phyloP scores from a whole-genome alignment of 495 filamentous ascomycete genomes.

The Margaritispora aquatica region DNA sequence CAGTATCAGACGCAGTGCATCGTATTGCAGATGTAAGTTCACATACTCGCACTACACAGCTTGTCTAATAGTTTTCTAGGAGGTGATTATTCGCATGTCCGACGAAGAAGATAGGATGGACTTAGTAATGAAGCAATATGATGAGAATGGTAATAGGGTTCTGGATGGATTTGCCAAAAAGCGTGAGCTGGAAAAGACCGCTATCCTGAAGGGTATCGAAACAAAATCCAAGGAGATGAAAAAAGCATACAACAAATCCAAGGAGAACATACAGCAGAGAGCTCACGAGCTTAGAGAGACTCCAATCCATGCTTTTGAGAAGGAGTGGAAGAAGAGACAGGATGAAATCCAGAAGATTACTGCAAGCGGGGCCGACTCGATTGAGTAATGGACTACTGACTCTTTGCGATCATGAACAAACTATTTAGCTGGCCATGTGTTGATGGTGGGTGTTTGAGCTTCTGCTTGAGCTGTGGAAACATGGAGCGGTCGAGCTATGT shows the following conservation, averaged over 20 bases:
- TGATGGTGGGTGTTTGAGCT: no score
- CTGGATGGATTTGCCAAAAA: not conserved
- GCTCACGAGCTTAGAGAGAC: conserved; percentile 4
- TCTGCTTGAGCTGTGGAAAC: no score
- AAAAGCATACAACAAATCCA: conserved; percentile 6
- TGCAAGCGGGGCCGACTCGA: not conserved
- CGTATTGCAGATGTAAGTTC: conserved; percentile 17
- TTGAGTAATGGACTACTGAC: no score
- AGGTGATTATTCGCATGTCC: conserved; percentile 18
- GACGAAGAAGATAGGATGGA: conserved; percentile 19
- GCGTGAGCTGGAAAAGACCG: conserved; percentile 4
- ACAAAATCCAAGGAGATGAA: conserved; percentile 11
- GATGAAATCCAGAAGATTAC: conserved; percentile 10
- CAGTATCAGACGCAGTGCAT: conserved; percentile 8
- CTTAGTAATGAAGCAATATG: conserved; percentile 17
- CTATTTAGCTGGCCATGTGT: not conserved
- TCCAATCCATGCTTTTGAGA: conserved; percentile 5
- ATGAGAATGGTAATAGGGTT: conserved; percentile 17
- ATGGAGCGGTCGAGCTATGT: no score
- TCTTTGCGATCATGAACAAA: no score
- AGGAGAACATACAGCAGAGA: not conserved
- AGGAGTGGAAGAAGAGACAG: conserved; percentile 13
- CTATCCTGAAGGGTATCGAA: not conserved
- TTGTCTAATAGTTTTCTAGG: conserved; percentile 8
- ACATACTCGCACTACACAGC: not conserved